These are phyloP conservation scores for Fomitopsis schrenkii DNA, from an alignment of 1,284 basidiomycete genomes.

Conservation along the genomic window DNA sequence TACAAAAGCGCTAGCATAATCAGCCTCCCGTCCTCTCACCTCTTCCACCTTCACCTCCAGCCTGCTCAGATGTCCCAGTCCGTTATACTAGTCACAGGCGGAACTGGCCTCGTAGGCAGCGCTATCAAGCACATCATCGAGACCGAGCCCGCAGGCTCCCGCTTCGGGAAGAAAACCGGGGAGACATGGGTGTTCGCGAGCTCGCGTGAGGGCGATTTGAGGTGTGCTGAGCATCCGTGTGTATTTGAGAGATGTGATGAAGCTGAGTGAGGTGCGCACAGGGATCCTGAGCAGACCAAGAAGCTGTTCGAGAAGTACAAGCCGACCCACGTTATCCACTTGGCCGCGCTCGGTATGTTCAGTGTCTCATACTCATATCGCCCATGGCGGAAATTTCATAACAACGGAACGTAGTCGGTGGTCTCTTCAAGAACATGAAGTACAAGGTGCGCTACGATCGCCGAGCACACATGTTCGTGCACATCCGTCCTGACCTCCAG, in stretches of 20 bases:
- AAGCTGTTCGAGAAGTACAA: constrained; percentile 82
- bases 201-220: constrained; percentile 74
- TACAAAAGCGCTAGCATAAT: background rate
- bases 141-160: constrained; percentile 70
- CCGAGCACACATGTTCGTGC: background rate
- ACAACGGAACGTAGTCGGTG: constrained; percentile 63
- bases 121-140: constrained; percentile 79
- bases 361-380: background rate
- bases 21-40: background rate
- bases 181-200: constrained; percentile 85
- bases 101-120: constrained; percentile 81
- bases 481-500: background rate
- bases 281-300: constrained; percentile 48
- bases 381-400: background rate
- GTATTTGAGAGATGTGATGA: background rate
- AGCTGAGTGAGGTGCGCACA: constrained; percentile 22
- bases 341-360: constrained; percentile 74
- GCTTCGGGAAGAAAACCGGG: constrained; percentile 68
- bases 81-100: constrained; percentile 79
- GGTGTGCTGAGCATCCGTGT: constrained; percentile 35
- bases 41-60: background rate
- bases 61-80: constrained; percentile 8
- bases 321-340: constrained; percentile 89
- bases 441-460: constrained; percentile 56
- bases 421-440: constrained; percentile 90